phyloP scores from a whole-genome alignment of 495 filamentous ascomycete genomes.

The Penicillium malachiteum region DNA sequence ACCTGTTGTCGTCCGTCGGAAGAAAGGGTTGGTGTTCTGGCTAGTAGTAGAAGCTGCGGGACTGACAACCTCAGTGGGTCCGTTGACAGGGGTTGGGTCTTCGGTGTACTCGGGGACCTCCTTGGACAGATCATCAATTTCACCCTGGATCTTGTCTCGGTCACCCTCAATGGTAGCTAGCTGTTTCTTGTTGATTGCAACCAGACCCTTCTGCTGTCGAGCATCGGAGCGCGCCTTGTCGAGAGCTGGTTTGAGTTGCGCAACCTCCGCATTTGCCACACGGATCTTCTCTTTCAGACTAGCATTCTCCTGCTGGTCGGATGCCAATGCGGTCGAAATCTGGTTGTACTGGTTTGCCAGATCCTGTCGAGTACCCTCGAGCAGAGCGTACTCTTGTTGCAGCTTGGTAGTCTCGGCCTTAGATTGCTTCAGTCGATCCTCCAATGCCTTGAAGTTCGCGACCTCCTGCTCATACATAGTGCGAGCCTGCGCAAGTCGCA shows the following conservation, averaged over 20 bases:
- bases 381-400: slow-evolving; percentile 73
- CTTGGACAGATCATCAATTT: slow-evolving; percentile 67
- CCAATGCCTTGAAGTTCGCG: slow-evolving; percentile 75
- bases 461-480: slow-evolving; percentile 91
- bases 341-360: slow-evolving; percentile 82
- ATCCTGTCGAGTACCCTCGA: slow-evolving; percentile 81
- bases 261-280: slow-evolving; percentile 74
- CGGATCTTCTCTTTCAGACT: slow-evolving; percentile 85
- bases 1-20: slow-evolving; percentile 67
- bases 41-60: slow-evolving; percentile 73
- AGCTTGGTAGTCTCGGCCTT: slow-evolving; percentile 80
- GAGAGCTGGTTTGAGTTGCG: slow-evolving; percentile 78
- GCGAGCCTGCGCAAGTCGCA: slow-evolving; percentile 77
- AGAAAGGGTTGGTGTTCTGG: slow-evolving; percentile 86
- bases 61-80: slow-evolving; percentile 49
- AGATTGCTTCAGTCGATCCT: slow-evolving; percentile 74
- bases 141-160: slow-evolving; percentile 75
- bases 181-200: slow-evolving; percentile 98
- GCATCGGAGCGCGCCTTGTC: slow-evolving; percentile 89
- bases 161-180: slow-evolving; percentile 84
- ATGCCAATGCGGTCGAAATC: slow-evolving; percentile 67
- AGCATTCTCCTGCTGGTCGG: slow-evolving; percentile 86
- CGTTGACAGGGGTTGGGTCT: slow-evolving; percentile 42
- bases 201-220: slow-evolving; percentile 90
- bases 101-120: slow-evolving; percentile 43